Evolutionary conservation across 1,284 basidiomycete species (phyloP), one percentile per base, ranked within the genome.

Genomic region (Abortiporus biennis): DNA sequence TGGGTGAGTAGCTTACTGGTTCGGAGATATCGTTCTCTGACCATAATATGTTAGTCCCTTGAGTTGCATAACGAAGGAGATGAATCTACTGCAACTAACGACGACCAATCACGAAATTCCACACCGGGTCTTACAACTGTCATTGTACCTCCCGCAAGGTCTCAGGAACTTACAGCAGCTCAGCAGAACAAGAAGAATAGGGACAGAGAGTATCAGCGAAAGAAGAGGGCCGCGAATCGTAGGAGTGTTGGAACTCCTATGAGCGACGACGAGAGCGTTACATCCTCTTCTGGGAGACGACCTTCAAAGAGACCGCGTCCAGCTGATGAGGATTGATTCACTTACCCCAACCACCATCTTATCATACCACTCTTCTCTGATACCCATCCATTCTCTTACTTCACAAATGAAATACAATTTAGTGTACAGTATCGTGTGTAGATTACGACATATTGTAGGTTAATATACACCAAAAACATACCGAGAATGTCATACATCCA

Each of bases 11-110:
- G 4, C 17, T 12, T 16, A 6, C 21, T 20, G 21, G 12, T 25
- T 2, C 12, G 13, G 31, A 34, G 24, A 31, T 19, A n/a, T 25
- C 22, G 27, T 42, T 19, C 32, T 22, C 21, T 39, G 3, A 19
- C 44, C 22, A 29, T 40, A 6, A 38, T 15, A 31, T 16, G 16
- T 11, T 21, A 86, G 85, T 85, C 85, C 19, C 64, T 88, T 21
- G 85, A 88, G 47, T 65, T 88, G 1, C 61, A 78, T n/a, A 78
- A 76, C 15, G 85, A 87, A 44, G 78, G 74, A n/a, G 84, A 85
- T 32, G 76, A 77, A 64, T 78, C 76, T 15, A 63, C 69, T 1
- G 67, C 71, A 3, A 69, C 72, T 24, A 71, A 66, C 24, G 80
- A 82, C 29, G 80, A 85, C 42, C 73, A 55, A 40, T 61, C 62